A percentile compares a stretch with the other conserved stretches of the same genome.
Conservation (phyloP, 2,329 filamentous ascomycete species). For the Aureobasidium uvarum region DNA sequence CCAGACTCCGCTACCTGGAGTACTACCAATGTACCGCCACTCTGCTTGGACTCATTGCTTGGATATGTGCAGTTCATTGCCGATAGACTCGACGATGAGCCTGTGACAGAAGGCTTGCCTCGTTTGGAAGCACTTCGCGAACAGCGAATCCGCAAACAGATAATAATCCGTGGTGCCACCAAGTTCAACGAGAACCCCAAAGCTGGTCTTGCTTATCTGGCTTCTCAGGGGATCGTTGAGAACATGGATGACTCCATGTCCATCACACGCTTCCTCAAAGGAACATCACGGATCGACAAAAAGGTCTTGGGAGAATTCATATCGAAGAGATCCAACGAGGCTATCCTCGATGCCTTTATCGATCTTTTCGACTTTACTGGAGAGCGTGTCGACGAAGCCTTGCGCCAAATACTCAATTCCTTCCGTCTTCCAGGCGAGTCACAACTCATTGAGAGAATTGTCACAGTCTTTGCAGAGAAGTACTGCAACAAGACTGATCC, state of each 20-base stretch:
- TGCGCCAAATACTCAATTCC: constrained; percentile 80
- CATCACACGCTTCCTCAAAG: constrained; percentile 82
- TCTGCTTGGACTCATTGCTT: constrained; percentile 88
- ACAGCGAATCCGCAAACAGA: constrained; percentile 75
- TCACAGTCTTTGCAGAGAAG: constrained; percentile 81
- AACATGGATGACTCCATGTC: constrained; percentile 70
- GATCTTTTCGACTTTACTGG: constrained; percentile 82
- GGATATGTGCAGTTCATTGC: constrained; percentile 90
- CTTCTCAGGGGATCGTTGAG: constrained; percentile 80
- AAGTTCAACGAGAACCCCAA: constrained; percentile 98
- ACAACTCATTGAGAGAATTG: constrained; percentile 85
- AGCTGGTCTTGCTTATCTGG: constrained; percentile 79
- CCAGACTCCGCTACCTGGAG: constrained; percentile 99
- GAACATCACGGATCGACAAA: constrained; percentile 85
- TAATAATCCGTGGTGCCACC: constrained; percentile 80
- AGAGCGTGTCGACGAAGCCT: constrained; percentile 84
- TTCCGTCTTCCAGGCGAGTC: constrained; percentile 95
- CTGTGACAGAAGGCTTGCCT: constrained; percentile 63
- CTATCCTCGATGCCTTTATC: constrained; percentile 80
- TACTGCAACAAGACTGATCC: constrained; percentile 71
- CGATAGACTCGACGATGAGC: constrained; percentile 73
- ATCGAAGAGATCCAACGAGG: constrained; percentile 84
- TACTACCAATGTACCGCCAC: constrained; percentile 92
- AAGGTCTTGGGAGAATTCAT: constrained; percentile 87
- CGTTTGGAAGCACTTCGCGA: constrained; percentile 64